phyloP scores from a whole-genome alignment of 345 rosid species.

The Dovyalis caffra region DNA sequence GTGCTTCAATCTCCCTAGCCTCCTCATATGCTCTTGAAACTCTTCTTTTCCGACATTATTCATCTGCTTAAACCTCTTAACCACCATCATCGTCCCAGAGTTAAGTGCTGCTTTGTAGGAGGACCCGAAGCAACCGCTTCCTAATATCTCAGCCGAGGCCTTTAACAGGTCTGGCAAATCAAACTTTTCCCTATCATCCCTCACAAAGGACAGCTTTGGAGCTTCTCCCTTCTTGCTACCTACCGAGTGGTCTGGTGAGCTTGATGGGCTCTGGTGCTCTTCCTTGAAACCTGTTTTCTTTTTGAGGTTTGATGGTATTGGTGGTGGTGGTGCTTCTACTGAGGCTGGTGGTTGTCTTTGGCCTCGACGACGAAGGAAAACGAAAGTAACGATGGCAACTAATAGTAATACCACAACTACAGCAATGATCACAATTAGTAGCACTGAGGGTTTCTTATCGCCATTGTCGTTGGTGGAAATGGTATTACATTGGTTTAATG shows the following conservation, averaged over 20 bases:
- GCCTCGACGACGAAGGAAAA: conserved; percentile 22
- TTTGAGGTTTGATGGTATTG: conserved; percentile 41
- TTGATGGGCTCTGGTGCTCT: not conserved
- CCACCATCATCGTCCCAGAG: conserved; percentile 61
- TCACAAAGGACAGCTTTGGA: conserved; percentile 54
- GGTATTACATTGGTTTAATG: conserved; percentile 28
- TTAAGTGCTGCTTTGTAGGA: conserved; percentile 68
- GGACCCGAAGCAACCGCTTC: conserved; percentile 80
- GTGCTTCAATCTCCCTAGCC: conserved; percentile 70
- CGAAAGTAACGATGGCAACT: conserved; percentile 6
- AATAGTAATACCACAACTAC: conserved; percentile 19
- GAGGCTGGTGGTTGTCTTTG: conserved; percentile 16
- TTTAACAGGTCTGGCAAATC: conserved; percentile 75
- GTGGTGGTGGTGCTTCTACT: conserved; percentile 33
- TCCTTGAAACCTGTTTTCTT: conserved; percentile 42
- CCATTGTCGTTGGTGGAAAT: not conserved
- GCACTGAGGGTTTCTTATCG: conserved; percentile 10
- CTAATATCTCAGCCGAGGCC: conserved; percentile 87
- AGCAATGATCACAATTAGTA: conserved; percentile 24
- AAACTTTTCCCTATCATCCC: conserved; percentile 65
- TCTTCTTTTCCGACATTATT: conserved; percentile 75
- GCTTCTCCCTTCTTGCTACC: conserved; percentile 32
- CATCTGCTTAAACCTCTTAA: conserved; percentile 85
- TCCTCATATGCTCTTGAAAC: conserved; percentile 82
- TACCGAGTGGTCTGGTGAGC: conserved; percentile 25